A percentile compares a stretch with the other conserved stretches of the same genome.
Evolutionary conservation across 2,329 filamentous ascomycete genomes (phyloP).

Genomic region (Clarireedia hainanense): DNA sequence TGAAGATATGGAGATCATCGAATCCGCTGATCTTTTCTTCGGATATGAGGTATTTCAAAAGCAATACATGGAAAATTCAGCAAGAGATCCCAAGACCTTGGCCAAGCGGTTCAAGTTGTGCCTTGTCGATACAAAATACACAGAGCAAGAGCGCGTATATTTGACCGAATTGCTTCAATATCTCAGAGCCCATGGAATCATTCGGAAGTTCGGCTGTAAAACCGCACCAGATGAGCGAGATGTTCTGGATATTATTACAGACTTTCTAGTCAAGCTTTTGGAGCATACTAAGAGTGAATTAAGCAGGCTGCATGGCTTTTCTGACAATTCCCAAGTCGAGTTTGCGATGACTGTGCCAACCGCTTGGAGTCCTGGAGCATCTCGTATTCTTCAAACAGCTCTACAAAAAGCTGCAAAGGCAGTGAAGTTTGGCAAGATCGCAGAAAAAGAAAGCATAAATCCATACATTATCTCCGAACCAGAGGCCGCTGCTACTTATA

Average conservation of each 20-base stretch:
- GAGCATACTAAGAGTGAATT: conserved; percentile 1
- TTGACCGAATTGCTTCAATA: neutral
- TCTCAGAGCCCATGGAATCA: neutral
- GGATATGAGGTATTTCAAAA: neutral
- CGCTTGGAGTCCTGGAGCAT: conserved; percentile 9
- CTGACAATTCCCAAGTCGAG: neutral
- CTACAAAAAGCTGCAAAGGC: conserved; percentile 5
- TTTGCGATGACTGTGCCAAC: conserved; percentile 14
- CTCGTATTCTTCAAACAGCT: conserved; percentile 9
- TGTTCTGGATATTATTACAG: neutral
- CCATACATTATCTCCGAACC: conserved; percentile 25
- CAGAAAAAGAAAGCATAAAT: neutral
- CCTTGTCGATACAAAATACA: neutral
- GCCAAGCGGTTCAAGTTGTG: neutral
- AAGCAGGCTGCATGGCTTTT: neutral
- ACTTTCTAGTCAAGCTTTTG: neutral
- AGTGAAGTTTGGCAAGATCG: conserved; percentile 10
- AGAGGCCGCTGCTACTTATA: conserved; percentile 23
- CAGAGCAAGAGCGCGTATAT: neutral
- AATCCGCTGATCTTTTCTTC: neutral
- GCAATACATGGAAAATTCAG: neutral
- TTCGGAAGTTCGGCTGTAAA: neutral
- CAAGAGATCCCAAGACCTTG: neutral
- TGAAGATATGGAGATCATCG: no score
- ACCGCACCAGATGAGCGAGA: neutral